These are phyloP conservation scores for carrot (Daucus carota) DNA, from an alignment of 129 eudicot genomes.

Conservation along the genomic window DH1_v3.0 NC_030384.2:47833501-47834000, in stretches of 20 bases:
- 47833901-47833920: not conserved
- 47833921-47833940: not conserved
- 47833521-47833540: not conserved
- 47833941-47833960: not conserved
- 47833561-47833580: constrained; percentile 76
- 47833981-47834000: too few relatives aligned
- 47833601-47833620: constrained; percentile 22
- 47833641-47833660: constrained; percentile 22
- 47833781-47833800: not conserved
- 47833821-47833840: too few relatives aligned
- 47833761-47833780: constrained; percentile 97
- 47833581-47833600: constrained; percentile 76
- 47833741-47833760: constrained; percentile 86
- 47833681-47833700: constrained; percentile 78
- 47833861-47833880: too few relatives aligned
- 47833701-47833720: constrained; percentile 78
- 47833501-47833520: constrained; percentile 10
- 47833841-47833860: too few relatives aligned
- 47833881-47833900: too few relatives aligned
- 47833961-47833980: not conserved
- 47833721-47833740: constrained; percentile 73
- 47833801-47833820: too few relatives aligned
- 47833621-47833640: constrained; percentile 21
- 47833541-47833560: constrained; percentile 73
- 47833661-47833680: constrained; percentile 32